phyloP scores from a whole-genome alignment of 108 stramenopile species.

The Mayamaea pseudoterrestris region DNA sequence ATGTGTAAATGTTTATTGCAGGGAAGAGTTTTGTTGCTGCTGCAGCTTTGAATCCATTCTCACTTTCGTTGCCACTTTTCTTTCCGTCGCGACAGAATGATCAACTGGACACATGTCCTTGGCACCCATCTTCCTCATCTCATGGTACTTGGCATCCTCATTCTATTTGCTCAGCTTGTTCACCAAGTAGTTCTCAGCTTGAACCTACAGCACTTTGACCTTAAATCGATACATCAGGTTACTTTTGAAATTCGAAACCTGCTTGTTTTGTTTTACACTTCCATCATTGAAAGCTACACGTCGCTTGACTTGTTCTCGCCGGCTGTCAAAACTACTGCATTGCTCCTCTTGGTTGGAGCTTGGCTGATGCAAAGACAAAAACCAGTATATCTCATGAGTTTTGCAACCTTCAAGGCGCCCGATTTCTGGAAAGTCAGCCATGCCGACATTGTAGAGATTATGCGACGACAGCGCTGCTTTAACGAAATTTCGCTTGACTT shows the following conservation, averaged over 20 bases:
- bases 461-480: conserved; percentile 86
- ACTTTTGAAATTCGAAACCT: conserved; percentile 38
- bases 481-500: conserved; percentile 75
- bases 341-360: conserved; percentile 48
- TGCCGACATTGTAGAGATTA: conserved; percentile 83
- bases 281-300: conserved; percentile 31
- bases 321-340: conserved; percentile 58
- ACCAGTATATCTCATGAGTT: conserved; percentile 86
- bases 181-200: conserved; percentile 66
- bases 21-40: not conserved
- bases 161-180: conserved; percentile 58
- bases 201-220: conserved; percentile 35
- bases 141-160: conserved; percentile 39
- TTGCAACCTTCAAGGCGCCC: conserved; percentile 91
- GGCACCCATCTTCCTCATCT: conserved; percentile 65
- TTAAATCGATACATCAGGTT: conserved; percentile 46
- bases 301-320: conserved; percentile 57
- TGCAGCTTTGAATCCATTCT: not conserved
- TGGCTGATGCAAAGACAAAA: conserved; percentile 63
- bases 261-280: conserved; percentile 29
- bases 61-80: conserved; percentile 1
- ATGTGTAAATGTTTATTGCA: conserved; percentile 8
- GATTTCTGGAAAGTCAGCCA: conserved; percentile 84
- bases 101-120: conserved; percentile 83
- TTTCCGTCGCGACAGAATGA: conserved; percentile 35